phyloP scores from a whole-genome alignment of 2,329 filamentous ascomycete species.

The Apiospora malaysiana region DNA sequence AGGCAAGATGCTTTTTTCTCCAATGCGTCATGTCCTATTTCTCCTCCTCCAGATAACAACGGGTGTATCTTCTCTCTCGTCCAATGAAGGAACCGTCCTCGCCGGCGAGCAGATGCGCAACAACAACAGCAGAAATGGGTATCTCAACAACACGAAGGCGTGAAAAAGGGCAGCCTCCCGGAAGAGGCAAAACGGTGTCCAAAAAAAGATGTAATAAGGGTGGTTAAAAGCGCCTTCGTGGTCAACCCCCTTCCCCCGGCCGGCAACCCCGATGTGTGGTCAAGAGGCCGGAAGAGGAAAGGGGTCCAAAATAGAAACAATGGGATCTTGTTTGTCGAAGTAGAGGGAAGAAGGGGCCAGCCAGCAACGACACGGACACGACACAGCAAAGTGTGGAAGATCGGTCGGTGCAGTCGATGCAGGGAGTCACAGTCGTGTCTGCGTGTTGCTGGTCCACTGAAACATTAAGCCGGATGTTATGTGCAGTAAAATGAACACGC shows the following conservation, averaged over 20 bases:
- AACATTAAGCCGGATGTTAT: conserved; percentile 36
- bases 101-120: conserved; percentile 29
- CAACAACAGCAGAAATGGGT: conserved; percentile 28
- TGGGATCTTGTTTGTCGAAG: conserved; percentile 8
- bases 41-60: neutral
- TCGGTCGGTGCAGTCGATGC: conserved; percentile 19
- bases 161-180: conserved; percentile 11
- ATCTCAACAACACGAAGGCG: conserved; percentile 34
- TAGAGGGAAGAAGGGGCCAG: conserved; percentile 25
- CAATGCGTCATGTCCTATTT: neutral
- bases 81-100: conserved; percentile 27
- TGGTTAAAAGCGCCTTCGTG: conserved; percentile 30
- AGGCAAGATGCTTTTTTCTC: neutral
- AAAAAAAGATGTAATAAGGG: conserved; percentile 19
- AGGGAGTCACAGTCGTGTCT: conserved; percentile 7
- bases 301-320: conserved; percentile 18
- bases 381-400: conserved; percentile 2
- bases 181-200: neutral
- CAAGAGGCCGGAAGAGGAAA: conserved; percentile 28
- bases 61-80: neutral
- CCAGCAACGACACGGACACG: conserved; percentile 27
- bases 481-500: conserved; percentile 26
- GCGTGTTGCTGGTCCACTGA: conserved; percentile 37
- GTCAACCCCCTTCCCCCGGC: conserved; percentile 27
- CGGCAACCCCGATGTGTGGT: conserved; percentile 30